Conservation (phyloP, 805 yeast species). For the Wickerhamiella galacta region DNA sequence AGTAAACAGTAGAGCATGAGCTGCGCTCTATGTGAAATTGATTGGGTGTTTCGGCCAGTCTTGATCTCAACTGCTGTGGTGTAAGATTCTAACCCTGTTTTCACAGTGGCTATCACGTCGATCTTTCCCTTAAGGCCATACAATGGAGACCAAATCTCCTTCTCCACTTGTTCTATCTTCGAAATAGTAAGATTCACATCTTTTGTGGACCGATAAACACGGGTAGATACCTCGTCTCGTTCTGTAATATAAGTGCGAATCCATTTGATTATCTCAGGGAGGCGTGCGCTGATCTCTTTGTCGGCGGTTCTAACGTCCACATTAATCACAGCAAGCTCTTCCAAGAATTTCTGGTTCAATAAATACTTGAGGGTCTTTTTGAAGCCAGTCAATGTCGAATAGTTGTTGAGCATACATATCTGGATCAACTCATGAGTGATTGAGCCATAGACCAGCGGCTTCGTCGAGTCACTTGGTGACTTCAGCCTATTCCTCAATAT, state of each 20-base stretch:
- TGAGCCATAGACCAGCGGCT: constrained; percentile 64
- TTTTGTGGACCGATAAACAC: constrained; percentile 16
- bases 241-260: constrained; percentile 5
- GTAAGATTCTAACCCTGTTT: constrained; percentile 33
- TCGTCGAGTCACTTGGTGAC: constrained; percentile 40
- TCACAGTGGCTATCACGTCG: constrained; percentile 51
- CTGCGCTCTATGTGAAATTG: constrained; percentile 68
- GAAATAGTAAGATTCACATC: constrained; percentile 34
- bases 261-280: constrained; percentile 20
- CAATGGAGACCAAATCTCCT: constrained; percentile 78
- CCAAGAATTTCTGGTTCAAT: constrained; percentile 9
- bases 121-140: constrained; percentile 80
- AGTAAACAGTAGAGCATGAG: constrained; percentile 66
- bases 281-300: constrained; percentile 40
- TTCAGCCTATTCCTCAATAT: constrained; percentile 41
- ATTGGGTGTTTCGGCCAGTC: constrained; percentile 46
- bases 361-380: constrained; percentile 19
- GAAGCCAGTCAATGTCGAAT: constrained; percentile 25
- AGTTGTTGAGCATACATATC: constrained; percentile 27
- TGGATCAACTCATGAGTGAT: constrained; percentile 69
- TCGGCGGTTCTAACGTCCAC: constrained; percentile 34
- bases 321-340: constrained; percentile 36
- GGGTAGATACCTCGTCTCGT: neutral
- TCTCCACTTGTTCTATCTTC: constrained; percentile 70
- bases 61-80: constrained; percentile 70